These are phyloP conservation scores for Chlorella sorokiniana DNA, from an alignment of 139 green algal species.

Conservation along the genomic window DNA sequence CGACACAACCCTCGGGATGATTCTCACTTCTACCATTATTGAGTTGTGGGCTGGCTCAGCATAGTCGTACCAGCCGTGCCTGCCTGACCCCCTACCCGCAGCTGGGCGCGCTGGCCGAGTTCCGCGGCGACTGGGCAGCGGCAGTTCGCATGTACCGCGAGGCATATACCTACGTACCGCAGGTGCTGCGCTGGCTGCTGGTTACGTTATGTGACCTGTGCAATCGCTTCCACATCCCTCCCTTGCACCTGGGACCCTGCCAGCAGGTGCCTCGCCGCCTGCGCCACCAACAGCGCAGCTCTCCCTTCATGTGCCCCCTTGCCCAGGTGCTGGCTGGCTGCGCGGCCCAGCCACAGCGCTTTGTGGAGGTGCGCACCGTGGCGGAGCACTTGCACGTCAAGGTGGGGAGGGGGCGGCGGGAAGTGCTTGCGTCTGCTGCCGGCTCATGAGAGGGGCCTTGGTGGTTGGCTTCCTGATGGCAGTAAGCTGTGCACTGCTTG, in stretches of 20 bases:
- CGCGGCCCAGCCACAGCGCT: constrained; percentile 43
- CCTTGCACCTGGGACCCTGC: background rate
- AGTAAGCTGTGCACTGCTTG: too few relatives aligned
- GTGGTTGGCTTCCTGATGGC: too few relatives aligned
- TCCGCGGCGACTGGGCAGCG: constrained; percentile 46
- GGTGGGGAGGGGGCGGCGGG: constrained; percentile 3
- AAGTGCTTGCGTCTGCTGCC: background rate
- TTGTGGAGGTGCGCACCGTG: constrained; percentile 43
- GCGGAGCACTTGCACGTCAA: constrained; percentile 59
- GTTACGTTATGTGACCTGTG: background rate
- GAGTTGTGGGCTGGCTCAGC: too few relatives aligned
- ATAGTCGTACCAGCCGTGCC: too few relatives aligned
- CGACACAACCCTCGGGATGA: too few relatives aligned
- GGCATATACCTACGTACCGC: constrained; percentile 44
- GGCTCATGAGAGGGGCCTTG: too few relatives aligned
- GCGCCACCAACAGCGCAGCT: background rate
- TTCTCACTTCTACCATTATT: too few relatives aligned
- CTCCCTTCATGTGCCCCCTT: background rate
- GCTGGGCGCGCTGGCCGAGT: constrained; percentile 51
- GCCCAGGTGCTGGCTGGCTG: background rate
- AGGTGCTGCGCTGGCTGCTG: constrained; percentile 6
- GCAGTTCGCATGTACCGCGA: constrained; percentile 51
- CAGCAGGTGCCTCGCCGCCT: background rate
- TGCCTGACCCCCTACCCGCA: constrained; percentile 21
- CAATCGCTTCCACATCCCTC: background rate